A percentile compares a stretch with the other conserved stretches of the same genome.
Evolutionary conservation across 2,329 filamentous ascomycete genomes (phyloP).

Genomic region (Pseudogymnoascus sp.): DNA sequence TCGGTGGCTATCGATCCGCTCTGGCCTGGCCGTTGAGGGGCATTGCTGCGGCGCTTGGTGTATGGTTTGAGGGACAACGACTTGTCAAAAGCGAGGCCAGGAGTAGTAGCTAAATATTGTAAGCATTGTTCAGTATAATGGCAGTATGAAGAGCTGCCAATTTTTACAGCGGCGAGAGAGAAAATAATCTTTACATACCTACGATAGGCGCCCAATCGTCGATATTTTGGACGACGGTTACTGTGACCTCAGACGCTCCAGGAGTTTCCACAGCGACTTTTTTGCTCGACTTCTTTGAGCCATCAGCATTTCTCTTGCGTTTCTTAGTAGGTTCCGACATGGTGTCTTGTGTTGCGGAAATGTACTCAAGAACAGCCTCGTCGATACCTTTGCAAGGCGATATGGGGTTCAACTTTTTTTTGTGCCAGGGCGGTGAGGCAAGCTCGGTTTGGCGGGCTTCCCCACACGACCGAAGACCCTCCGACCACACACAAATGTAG

Average conservation of each 20-base stretch:
- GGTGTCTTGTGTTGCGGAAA: constrained; percentile 9
- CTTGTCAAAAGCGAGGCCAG: constrained; percentile 26
- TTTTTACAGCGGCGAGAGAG: neutral
- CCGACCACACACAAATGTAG: neutral
- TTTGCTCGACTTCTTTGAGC: constrained; percentile 36
- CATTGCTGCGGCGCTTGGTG: constrained; percentile 22
- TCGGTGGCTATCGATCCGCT: constrained; percentile 25
- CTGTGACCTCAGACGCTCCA: constrained; percentile 31
- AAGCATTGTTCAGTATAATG: neutral
- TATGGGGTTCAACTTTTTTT: constrained; percentile 9
- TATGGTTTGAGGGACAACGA: constrained; percentile 27
- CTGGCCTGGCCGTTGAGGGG: constrained; percentile 16
- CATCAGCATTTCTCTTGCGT: constrained; percentile 41
- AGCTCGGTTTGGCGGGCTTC: neutral
- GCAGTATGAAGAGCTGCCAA: neutral
- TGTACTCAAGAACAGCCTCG: neutral
- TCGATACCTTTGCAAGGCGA: neutral
- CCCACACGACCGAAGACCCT: neutral
- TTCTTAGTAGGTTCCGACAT: constrained; percentile 32
- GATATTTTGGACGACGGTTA: constrained; percentile 38
- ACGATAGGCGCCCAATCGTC: constrained; percentile 44
- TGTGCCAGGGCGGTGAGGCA: constrained; percentile 8
- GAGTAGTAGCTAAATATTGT: constrained; percentile 24
- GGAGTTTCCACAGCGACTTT: constrained; percentile 41
- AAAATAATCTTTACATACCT: constrained; percentile 32